Conservation (phyloP, 495 filamentous ascomycete genomes). For the Trichoderma parareesei region DNA sequence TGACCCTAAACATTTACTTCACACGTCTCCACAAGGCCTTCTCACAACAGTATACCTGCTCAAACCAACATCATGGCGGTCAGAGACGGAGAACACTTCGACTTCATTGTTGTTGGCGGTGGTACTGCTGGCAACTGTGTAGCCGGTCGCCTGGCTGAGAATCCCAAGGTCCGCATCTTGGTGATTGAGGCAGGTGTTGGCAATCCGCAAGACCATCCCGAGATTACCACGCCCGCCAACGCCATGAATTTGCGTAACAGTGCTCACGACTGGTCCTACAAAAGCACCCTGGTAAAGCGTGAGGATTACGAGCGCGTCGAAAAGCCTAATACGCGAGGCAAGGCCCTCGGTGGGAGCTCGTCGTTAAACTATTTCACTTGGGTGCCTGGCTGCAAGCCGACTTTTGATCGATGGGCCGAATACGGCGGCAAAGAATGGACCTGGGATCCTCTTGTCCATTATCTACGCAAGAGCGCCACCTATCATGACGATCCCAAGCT, state of each 20-base stretch:
- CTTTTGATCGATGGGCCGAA: conserved; percentile 53
- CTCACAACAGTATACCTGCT: conserved; percentile 28
- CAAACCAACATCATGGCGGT: conserved; percentile 10
- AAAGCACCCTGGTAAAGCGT: conserved; percentile 54
- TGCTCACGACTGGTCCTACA: conserved; percentile 56
- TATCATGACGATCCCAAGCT: conserved; percentile 46
- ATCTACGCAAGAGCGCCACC: conserved; percentile 23
- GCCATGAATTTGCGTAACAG: conserved; percentile 47
- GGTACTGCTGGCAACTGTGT: conserved; percentile 52
- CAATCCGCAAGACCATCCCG: conserved; percentile 48
- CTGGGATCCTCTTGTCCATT: conserved; percentile 24
- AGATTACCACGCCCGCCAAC: conserved; percentile 45
- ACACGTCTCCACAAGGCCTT: background rate
- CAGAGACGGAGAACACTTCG: conserved; percentile 23
- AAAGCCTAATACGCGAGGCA: conserved; percentile 55
- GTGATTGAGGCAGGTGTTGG: conserved; percentile 50
- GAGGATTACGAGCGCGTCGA: conserved; percentile 54
- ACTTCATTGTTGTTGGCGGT: conserved; percentile 41
- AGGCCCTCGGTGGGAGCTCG: conserved; percentile 50
- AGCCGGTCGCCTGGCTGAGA: conserved; percentile 53
- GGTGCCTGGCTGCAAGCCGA: conserved; percentile 50
- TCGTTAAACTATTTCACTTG: conserved; percentile 59
- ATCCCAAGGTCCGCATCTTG: conserved; percentile 43
- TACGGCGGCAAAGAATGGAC: conserved; percentile 36
- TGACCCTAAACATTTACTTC: background rate